Base-by-base conservation (phyloP, 2,329 filamentous ascomycete genomes). In the Fusarium poae region DNA sequence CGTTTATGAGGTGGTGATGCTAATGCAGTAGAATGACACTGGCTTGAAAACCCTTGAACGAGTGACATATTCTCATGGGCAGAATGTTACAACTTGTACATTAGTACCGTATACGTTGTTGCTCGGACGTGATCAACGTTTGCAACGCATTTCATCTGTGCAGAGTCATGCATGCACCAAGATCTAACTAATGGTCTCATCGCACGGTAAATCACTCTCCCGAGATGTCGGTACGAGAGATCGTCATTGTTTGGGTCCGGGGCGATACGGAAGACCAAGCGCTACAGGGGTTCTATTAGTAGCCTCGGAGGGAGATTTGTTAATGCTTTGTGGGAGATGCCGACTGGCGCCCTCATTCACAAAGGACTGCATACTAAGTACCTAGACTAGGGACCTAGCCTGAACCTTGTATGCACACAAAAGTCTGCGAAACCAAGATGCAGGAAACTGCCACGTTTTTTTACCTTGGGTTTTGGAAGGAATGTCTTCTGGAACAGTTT, bases 251-350 rank as follows among this genome's bases (percentile, higher is more conserved):
- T 13, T 40, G 34, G 46, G 54, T 35, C 57, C 57, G 42, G 54
- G 57, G 43, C 35, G 16, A 1, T 2, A 30, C 54, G 54, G 43
- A 59, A 59, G 35, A 35, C 54, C 29, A 43, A 59, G 57, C 57
- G 57, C 7, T 21, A 3, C 27, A 49, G 23, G 55, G 55, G 6
- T n/a, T 27, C 2, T 9, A 3, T 13, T 21, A 30, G 43, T 21
- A 15, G 25, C 18, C 12, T 30, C n/a, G n/a, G 43, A 45, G n/a
- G 13, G 37, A 43, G 48, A 55, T 57, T 55, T 20, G 43, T 20
- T 45, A 15, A 44, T 54, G 27, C 37, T 40, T 44, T 7, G 11
- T 40, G 25, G 39, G 15, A 21, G n/a, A 16, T 25, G 20, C 20
- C 30, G 30, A 20, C 12, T 30, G 43, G 42, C 6, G 42, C 25